A percentile compares a stretch with the other conserved stretches of the same genome.
Evolutionary conservation across 164 flowering plant genomes (phyloP).

Genomic region (Kingdonia uniflora): DNA sequence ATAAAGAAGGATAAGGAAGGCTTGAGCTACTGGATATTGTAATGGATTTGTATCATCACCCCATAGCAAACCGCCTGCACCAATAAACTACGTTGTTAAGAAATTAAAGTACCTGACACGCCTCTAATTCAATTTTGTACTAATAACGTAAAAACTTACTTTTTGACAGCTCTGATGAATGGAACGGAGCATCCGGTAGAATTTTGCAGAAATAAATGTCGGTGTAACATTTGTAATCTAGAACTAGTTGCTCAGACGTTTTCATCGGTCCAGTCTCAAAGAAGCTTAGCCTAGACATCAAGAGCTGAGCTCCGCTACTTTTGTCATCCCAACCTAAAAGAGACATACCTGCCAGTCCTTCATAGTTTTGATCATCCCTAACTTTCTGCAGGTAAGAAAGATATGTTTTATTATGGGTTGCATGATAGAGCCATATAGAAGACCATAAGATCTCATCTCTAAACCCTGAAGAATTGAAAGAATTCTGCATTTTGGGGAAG

Average conservation of each 20-base stretch:
- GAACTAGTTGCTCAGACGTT: conserved; percentile 23
- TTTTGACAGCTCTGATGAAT: conserved; percentile 70
- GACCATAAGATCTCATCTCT: conserved; percentile 98
- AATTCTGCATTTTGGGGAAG: conserved; percentile 56
- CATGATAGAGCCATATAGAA: conserved; percentile 93
- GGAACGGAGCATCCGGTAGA: conserved; percentile 82
- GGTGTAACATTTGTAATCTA: conserved; percentile 59
- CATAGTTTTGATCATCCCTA: conserved; percentile 47
- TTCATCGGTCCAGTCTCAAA: conserved; percentile 39
- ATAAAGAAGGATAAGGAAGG: conserved; percentile 73
- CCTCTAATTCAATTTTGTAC: no score
- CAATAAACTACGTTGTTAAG: conserved; percentile 4
- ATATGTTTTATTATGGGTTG: conserved; percentile 60
- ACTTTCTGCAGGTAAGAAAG: conserved; percentile 49
- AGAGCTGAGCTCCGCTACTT: conserved; percentile 88
- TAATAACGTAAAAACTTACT: conserved; percentile 26
- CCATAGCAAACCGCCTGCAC: conserved; percentile 84
- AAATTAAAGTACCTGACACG: not conserved
- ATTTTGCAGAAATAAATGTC: conserved; percentile 90
- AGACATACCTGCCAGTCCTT: conserved; percentile 48
- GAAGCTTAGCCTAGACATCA: conserved; percentile 50
- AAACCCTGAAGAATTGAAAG: conserved; percentile 84
- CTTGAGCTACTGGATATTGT: conserved; percentile 90
- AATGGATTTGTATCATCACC: conserved; percentile 73
- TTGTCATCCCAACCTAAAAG: conserved; percentile 95